Percentiles rank a stretch among this genome's conserved stretches.
Conservation (phyloP, 2,329 filamentous ascomycete genomes). For the Emydomyces testavorans region DNA sequence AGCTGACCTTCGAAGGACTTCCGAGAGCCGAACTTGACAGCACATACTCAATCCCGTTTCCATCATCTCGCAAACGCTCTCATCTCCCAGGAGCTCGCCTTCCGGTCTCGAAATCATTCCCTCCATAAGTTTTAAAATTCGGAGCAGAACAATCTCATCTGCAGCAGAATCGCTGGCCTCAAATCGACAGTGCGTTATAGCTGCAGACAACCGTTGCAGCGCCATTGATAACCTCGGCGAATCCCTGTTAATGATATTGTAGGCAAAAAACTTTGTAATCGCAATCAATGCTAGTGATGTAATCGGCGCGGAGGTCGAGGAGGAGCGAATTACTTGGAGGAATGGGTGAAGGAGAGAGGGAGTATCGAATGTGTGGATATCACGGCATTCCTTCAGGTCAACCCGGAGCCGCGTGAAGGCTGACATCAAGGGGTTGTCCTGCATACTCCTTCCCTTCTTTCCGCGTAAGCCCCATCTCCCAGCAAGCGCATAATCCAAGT, state of each 20-base stretch:
- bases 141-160: slow-evolving; percentile 86
- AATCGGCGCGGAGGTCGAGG: slow-evolving; percentile 89
- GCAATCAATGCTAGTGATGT: slow-evolving; percentile 89
- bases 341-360: slow-evolving; percentile 84
- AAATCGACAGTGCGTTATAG: slow-evolving; percentile 94
- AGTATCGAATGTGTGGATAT: slow-evolving; percentile 81
- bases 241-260: slow-evolving; percentile 72
- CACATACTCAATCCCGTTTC: slow-evolving; percentile 94
- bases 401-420: slow-evolving; percentile 82
- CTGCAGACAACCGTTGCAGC: slow-evolving; percentile 88
- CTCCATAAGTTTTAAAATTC: slow-evolving; percentile 96
- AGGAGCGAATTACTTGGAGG: slow-evolving; percentile 89
- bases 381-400: slow-evolving; percentile 79
- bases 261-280: slow-evolving; percentile 91
- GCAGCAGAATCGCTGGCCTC: slow-evolving; percentile 91
- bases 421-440: slow-evolving; percentile 92
- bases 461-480: slow-evolving; percentile 89
- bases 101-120: slow-evolving; percentile 92
- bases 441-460: slow-evolving; percentile 92
- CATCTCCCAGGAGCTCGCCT: slow-evolving; percentile 86
- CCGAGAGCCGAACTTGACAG: slow-evolving; percentile 82
- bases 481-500: slow-evolving; percentile 44
- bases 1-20: slow-evolving; percentile 77
- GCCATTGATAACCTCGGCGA: slow-evolving; percentile 82
- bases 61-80: slow-evolving; percentile 99